Percentiles rank a stretch among this genome's conserved stretches.
phyloP scores from a whole-genome alignment of 208 protist genomes.

The Trypanosoma cruzi region DNA sequence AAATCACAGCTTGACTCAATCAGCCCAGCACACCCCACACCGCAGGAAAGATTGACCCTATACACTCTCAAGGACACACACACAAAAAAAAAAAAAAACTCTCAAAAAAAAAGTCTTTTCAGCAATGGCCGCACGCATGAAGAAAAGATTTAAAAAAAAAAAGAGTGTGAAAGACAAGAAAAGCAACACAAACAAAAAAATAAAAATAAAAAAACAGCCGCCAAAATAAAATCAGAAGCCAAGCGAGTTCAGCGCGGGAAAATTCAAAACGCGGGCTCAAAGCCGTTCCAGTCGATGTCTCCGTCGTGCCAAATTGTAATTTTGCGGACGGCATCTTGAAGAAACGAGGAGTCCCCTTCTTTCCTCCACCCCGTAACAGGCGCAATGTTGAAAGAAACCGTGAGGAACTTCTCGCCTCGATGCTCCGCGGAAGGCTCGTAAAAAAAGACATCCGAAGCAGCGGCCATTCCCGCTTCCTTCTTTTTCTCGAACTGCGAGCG shows the following conservation, averaged over 20 bases:
- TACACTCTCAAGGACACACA: too few species aligned
- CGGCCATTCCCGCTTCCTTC: slow-evolving; percentile 40
- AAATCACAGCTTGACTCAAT: too few species aligned
- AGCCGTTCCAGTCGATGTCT: slow-evolving; percentile 70
- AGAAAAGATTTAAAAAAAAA: background rate
- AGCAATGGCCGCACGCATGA: background rate
- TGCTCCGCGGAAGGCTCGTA: slow-evolving; percentile 59
- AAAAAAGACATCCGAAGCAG: slow-evolving; percentile 60
- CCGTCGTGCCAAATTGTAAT: slow-evolving; percentile 59
- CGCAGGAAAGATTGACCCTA: too few species aligned
- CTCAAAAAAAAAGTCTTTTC: too few species aligned
- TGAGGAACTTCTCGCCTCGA: slow-evolving; percentile 52
- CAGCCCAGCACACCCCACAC: too few species aligned
- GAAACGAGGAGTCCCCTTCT: slow-evolving; percentile 30
- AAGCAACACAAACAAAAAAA: background rate
- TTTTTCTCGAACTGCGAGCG: slow-evolving; percentile 60
- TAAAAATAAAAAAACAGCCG: background rate
- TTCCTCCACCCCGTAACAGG: slow-evolving; percentile 16
- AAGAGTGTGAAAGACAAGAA: background rate
- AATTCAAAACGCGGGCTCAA: slow-evolving; percentile 33
- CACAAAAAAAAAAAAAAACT: slow-evolving; percentile 22
- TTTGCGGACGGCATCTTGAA: slow-evolving; percentile 49
- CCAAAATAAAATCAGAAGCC: slow-evolving; percentile 20
- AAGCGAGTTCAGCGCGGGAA: slow-evolving; percentile 12
- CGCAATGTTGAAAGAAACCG: slow-evolving; percentile 38